Conservation (phyloP, 345 rosid genomes). For the Firmiana major region DNA sequence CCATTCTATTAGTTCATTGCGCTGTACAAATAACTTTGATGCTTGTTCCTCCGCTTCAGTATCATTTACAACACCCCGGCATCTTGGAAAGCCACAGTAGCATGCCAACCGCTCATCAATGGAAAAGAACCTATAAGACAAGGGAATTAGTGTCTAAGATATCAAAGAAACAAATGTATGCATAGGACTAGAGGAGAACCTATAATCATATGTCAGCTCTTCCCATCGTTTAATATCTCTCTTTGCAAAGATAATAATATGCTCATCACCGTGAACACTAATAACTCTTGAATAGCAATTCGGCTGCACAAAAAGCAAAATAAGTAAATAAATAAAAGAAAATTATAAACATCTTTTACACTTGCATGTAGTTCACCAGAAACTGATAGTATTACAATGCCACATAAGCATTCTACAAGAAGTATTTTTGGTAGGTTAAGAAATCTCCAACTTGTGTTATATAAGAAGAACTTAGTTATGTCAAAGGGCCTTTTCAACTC, state of each 20-base stretch:
- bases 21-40: slow-evolving; percentile 52
- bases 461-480: background rate
- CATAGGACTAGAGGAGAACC: slow-evolving; percentile 42
- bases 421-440: background rate
- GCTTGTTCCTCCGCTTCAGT: slow-evolving; percentile 78
- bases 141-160: slow-evolving; percentile 16
- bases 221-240: slow-evolving; percentile 84
- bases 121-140: slow-evolving; percentile 68
- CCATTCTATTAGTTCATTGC: slow-evolving; percentile 65
- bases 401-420: slow-evolving; percentile 1
- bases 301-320: slow-evolving; percentile 52
- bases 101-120: slow-evolving; percentile 78
- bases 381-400: background rate
- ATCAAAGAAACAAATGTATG: background rate
- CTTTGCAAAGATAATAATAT: slow-evolving; percentile 87
- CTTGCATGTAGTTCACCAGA: background rate
- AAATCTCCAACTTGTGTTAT: background rate
- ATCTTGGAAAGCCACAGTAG: slow-evolving; percentile 78
- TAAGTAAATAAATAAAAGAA: background rate
- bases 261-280: slow-evolving; percentile 72
- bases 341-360: slow-evolving; percentile 1
- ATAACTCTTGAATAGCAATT: slow-evolving; percentile 91
- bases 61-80: slow-evolving; percentile 93
- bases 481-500: background rate
- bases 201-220: slow-evolving; percentile 92